Evolutionary conservation across 208 protist genomes (phyloP).

Genomic region (Vickermania ingenoplastis): DNA sequence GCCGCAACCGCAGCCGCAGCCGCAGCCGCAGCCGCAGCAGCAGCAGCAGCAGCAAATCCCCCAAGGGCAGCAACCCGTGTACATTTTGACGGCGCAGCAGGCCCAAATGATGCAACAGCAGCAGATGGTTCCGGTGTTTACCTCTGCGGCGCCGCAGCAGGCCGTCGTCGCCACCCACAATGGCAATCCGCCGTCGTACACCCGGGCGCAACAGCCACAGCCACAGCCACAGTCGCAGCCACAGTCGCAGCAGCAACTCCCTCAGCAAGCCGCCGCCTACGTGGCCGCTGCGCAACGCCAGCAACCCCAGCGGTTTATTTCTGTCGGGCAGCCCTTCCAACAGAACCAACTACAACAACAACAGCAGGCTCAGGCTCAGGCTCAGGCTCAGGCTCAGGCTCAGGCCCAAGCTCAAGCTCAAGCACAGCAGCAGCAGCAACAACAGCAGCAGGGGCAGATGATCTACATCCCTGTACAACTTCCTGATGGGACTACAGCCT

Average conservation of each 20-base stretch:
- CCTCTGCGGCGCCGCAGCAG: background rate
- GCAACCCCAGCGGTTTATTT: background rate
- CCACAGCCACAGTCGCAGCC: background rate
- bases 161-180: background rate
- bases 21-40: background rate
- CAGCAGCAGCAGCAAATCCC: conserved; percentile 3
- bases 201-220: background rate
- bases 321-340: background rate
- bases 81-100: background rate
- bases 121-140: background rate
- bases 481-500: background rate
- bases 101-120: background rate
- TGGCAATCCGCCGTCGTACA: background rate
- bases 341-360: background rate
- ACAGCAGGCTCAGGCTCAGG: background rate
- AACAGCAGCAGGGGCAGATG: conserved; percentile 1
- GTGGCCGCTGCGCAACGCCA: background rate
- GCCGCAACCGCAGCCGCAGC: background rate
- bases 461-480: background rate
- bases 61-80: background rate
- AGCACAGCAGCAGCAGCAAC: conserved; percentile 3
- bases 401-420: conserved; percentile 3
- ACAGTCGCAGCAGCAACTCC: background rate
- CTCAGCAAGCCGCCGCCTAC: background rate
- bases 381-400: background rate